Evolutionary conservation across 2,329 filamentous ascomycete species (phyloP).

Genomic region (Annulohypoxylon truncatum): DNA sequence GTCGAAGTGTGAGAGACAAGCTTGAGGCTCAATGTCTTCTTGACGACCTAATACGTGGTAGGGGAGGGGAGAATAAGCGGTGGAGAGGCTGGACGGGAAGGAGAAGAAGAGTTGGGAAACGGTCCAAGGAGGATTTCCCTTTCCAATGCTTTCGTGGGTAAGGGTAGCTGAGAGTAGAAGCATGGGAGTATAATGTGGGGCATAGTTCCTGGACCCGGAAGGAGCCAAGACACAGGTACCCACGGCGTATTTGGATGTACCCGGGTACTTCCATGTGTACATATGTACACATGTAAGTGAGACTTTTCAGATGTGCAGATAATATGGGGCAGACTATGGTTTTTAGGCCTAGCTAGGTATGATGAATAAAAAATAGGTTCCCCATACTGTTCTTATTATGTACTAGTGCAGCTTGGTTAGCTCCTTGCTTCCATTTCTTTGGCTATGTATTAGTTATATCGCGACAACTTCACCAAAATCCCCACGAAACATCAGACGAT

Average conservation of each 20-base stretch:
- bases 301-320: conserved; percentile 33
- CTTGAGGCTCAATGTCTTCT: conserved; percentile 34
- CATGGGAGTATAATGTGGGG: conserved; percentile 47
- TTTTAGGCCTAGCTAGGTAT: conserved; percentile 3
- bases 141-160: conserved; percentile 48
- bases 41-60: conserved; percentile 22
- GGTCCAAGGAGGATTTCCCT: conserved; percentile 49
- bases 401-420: conserved; percentile 7
- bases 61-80: conserved; percentile 44
- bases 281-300: conserved; percentile 32
- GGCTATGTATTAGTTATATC: background rate
- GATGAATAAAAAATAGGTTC: conserved; percentile 19
- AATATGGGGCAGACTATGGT: conserved; percentile 22
- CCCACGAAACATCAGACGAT: background rate
- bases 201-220: conserved; percentile 49
- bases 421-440: background rate
- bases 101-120: conserved; percentile 48
- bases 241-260: conserved; percentile 37
- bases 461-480: conserved; percentile 8
- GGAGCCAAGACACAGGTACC: conserved; percentile 44
- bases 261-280: background rate
- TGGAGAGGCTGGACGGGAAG: conserved; percentile 49
- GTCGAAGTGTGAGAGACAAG: conserved; percentile 8
- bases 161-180: conserved; percentile 44
- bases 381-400: conserved; percentile 19